phyloP scores from a whole-genome alignment of 306 rosid genomes.

The Vicia sativa region DNA sequence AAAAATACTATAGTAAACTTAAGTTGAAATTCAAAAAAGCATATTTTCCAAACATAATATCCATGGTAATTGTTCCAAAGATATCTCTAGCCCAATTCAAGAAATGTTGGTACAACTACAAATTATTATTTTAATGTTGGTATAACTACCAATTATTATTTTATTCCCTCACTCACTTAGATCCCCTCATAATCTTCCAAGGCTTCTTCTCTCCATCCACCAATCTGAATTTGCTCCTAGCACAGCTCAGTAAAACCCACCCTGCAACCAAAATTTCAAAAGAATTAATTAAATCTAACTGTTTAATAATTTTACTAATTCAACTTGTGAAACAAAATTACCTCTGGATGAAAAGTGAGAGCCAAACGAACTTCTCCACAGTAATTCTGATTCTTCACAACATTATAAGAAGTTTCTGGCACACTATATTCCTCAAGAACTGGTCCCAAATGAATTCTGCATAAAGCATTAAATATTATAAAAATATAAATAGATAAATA shows the following conservation, averaged over 20 bases:
- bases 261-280: slow-evolving; percentile 6
- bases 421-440: slow-evolving; percentile 38
- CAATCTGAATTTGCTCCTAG: neutral
- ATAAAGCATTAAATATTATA: too few relatives aligned
- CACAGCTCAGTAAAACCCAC: neutral
- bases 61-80: neutral
- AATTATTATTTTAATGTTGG: neutral
- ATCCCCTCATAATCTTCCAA: neutral
- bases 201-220: slow-evolving; percentile 1
- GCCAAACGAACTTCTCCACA: slow-evolving; percentile 46
- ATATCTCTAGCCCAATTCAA: neutral
- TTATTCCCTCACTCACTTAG: neutral
- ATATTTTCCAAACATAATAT: neutral
- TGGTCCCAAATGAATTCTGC: slow-evolving; percentile 45
- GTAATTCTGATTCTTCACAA: slow-evolving; percentile 43
- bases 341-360: slow-evolving; percentile 47
- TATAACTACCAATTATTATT: slow-evolving; percentile 2
- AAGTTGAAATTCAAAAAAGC: neutral
- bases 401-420: slow-evolving; percentile 38
- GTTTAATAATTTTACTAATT: too few relatives aligned
- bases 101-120: neutral
- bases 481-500: too few relatives aligned
- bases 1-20: neutral
- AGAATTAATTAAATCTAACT: neutral
- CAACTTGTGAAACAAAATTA: neutral